A percentile compares a stretch with the other conserved stretches of the same genome.
These are phyloP conservation scores for Gloeophyllum trabeum DNA, from an alignment of 768 basidiomycete genomes.

Conservation along the genomic window DNA sequence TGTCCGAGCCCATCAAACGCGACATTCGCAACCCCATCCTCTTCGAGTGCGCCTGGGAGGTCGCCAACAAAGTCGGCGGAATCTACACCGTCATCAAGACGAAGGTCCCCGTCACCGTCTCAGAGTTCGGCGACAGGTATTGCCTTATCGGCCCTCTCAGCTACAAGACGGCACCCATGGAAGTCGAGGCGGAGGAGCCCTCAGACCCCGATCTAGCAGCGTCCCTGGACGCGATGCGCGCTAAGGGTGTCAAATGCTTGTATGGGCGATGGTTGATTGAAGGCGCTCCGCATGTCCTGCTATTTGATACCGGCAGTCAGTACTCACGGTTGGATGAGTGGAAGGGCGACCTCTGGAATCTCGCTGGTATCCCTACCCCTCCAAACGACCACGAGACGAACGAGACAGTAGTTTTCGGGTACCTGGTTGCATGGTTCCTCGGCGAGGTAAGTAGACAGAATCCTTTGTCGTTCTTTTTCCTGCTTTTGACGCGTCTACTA, in stretches of 20 bases:
- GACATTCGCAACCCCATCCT: conserved; percentile 73
- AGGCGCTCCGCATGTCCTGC: conserved; percentile 86
- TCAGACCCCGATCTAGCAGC: conserved; percentile 67
- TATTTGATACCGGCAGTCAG: conserved; percentile 90
- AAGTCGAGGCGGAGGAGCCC: conserved; percentile 91
- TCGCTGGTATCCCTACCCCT: conserved; percentile 95
- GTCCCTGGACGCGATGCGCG: conserved; percentile 73
- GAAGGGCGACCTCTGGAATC: conserved; percentile 97
- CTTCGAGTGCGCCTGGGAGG: conserved; percentile 97
- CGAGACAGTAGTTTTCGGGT: conserved; percentile 95
- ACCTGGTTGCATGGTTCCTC: conserved; percentile 99
- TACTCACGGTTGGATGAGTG: conserved; percentile 91
- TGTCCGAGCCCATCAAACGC: conserved; percentile 36
- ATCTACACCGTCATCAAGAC: conserved; percentile 99
- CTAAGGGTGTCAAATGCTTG: conserved; percentile 84
- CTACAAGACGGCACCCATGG: conserved; percentile 98
- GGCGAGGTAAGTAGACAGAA: conserved; percentile 62
- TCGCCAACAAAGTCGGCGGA: conserved; percentile 97
- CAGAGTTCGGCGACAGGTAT: conserved; percentile 92
- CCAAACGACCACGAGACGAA: conserved; percentile 97
- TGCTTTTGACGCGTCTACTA: not conserved
- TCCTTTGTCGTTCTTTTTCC: not conserved
- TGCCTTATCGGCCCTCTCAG: conserved; percentile 95
- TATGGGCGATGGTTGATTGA: conserved; percentile 99
- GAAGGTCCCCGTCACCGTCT: conserved; percentile 95